Evolutionary conservation across 2,329 filamentous ascomycete genomes (phyloP).

Genomic region (Sphaerostilbella broomeana): DNA sequence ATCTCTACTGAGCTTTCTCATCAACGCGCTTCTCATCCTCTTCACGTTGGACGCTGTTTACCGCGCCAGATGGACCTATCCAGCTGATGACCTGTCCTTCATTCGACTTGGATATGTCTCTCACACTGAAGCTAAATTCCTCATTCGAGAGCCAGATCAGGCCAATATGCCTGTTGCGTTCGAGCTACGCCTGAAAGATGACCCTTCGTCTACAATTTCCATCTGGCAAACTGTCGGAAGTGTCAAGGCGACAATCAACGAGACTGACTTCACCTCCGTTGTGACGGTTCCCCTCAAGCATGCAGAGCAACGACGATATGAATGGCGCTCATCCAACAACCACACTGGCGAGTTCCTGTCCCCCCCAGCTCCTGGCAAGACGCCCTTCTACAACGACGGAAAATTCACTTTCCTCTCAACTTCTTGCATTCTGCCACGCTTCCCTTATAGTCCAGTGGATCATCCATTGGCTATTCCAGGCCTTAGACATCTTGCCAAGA

Average conservation of each 20-base stretch:
- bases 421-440: slow-evolving; percentile 85
- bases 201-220: slow-evolving; percentile 44
- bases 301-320: slow-evolving; percentile 66
- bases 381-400: slow-evolving; percentile 53
- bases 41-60: slow-evolving; percentile 74
- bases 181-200: slow-evolving; percentile 53
- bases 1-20: slow-evolving; percentile 60
- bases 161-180: slow-evolving; percentile 68
- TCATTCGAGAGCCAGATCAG: slow-evolving; percentile 78
- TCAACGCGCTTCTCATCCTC: slow-evolving; percentile 64
- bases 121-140: slow-evolving; percentile 66
- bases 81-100: slow-evolving; percentile 71
- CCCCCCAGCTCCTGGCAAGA: slow-evolving; percentile 62
- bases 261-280: slow-evolving; percentile 75
- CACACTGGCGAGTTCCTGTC: slow-evolving; percentile 76
- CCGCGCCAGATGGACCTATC: slow-evolving; percentile 62
- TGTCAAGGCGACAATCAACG: slow-evolving; percentile 60
- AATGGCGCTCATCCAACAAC: slow-evolving; percentile 82
- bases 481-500: slow-evolving; percentile 66
- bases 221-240: slow-evolving; percentile 62
- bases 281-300: slow-evolving; percentile 59
- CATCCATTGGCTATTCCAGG: slow-evolving; percentile 80
- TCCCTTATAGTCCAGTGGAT: slow-evolving; percentile 80
- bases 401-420: slow-evolving; percentile 87
- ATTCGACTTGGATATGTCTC: slow-evolving; percentile 84